Base-by-base conservation (phyloP, 2,329 filamentous ascomycete genomes). In the Fusarium stilboides region DNA sequence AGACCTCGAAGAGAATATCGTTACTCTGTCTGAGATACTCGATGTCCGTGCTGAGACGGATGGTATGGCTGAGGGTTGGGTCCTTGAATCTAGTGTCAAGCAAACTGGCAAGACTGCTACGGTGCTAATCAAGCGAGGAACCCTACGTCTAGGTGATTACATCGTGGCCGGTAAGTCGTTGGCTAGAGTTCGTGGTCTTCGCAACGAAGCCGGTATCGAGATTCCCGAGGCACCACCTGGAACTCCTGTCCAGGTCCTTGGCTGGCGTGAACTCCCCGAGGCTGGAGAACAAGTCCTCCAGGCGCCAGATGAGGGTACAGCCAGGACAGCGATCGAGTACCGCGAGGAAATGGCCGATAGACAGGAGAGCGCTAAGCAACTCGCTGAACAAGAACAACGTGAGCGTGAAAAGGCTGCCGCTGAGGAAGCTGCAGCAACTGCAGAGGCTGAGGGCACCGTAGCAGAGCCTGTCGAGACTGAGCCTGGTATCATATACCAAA, bases 31-130 rank as follows among this genome's bases (percentile, higher is more conserved):
- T 2, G 96, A 99, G 77, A 89, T 98, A 70, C 87, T 98, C 14
- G 96, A 99, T 73, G 91, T 97, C 75, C 91, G 95, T 45, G 93
- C 95, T 28, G 93, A 97, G 72, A 79, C 79, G 0, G 87, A 92
- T 65, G 92, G 94, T 20, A 87, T 88, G 76, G 93, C 91, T 9
- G 96, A 99, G 81, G 96, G 96, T 17, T 98, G 94, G 93, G 87
- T 99, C 19, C 87, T 99, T 8, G 96, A 99, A 82, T 94, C 93
- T 40, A 93, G 92, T 56, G 92, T 97, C 17, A 98, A 97, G 81
- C 87, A 89, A 19, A 88, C 90, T 39, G 96, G 96, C 39, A 93
- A 93, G 71, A 91, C 93, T 12, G 96, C 96, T 6, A 98, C 96
- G 0, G 88, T 98, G 2, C 89, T 99, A 8, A 90, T 99, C 54